These are phyloP conservation scores for Pleurotus tuoliensis DNA, from an alignment of 768 basidiomycete genomes.

Conservation along the genomic window DNA sequence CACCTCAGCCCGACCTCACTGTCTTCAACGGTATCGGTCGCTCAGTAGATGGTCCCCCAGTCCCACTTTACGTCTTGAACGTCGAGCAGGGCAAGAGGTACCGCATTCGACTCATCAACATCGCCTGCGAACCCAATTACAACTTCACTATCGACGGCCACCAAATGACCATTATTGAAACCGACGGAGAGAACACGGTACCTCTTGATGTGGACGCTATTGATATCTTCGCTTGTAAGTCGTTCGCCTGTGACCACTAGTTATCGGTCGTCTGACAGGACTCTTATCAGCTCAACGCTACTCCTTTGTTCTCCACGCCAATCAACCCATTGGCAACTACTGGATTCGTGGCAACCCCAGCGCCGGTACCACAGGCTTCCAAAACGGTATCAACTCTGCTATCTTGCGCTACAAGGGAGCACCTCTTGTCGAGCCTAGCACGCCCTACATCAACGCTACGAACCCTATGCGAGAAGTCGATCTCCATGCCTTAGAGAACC, in stretches of 20 bases:
- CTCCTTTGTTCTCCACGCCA: conserved; percentile 28
- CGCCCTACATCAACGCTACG: conserved; percentile 14
- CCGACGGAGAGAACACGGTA: conserved; percentile 37
- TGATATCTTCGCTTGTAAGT: conserved; percentile 34
- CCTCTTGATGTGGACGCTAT: conserved; percentile 41
- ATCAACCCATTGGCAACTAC: conserved; percentile 48
- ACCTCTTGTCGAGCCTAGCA: conserved; percentile 37
- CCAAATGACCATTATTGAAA: conserved; percentile 50
- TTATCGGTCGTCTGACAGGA: not conserved
- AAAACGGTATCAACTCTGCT: conserved; percentile 40
- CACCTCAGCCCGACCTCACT: conserved; percentile 10
- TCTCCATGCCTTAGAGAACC: conserved; percentile 32
- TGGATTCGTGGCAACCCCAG: conserved; percentile 39
- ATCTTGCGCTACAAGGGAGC: conserved; percentile 53
- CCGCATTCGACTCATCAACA: conserved; percentile 31
- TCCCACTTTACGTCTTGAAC: conserved; percentile 27
- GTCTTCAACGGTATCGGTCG: conserved; percentile 38
- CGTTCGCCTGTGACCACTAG: not conserved
- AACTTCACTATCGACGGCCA: conserved; percentile 45
- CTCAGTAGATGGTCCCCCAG: conserved; percentile 17
- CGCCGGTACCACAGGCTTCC: conserved; percentile 24
- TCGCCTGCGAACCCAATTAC: conserved; percentile 32
- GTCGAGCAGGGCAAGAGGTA: conserved; percentile 30
- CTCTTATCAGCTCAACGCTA: conserved; percentile 28
- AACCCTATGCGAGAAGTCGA: conserved; percentile 32